Conservation (phyloP, 371 early-diverging fungal species). For the Dichotomocladium elegans region DNA sequence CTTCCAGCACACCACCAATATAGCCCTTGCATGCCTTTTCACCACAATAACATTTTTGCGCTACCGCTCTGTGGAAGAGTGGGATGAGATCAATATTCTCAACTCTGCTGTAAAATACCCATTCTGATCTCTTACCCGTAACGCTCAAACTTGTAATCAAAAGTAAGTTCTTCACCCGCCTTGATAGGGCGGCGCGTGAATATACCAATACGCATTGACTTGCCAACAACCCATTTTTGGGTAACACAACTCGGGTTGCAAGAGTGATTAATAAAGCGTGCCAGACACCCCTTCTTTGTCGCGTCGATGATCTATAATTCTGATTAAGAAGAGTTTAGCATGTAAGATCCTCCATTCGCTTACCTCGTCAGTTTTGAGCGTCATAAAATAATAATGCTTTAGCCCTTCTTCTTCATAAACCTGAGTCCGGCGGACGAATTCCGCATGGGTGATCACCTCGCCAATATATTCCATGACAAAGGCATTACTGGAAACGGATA, state of each 20-base stretch:
- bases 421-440: slow-evolving; percentile 78
- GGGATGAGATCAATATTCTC: too few relatives aligned
- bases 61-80: slow-evolving; percentile 28
- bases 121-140: slow-evolving; percentile 58
- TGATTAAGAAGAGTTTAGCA: too few relatives aligned
- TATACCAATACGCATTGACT: slow-evolving; percentile 76
- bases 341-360: neutral
- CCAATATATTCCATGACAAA: slow-evolving; percentile 98
- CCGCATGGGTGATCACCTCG: slow-evolving; percentile 79
- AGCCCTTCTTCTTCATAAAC: slow-evolving; percentile 76
- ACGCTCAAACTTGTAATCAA: slow-evolving; percentile 91
- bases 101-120: too few relatives aligned
- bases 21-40: slow-evolving; percentile 85
- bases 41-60: slow-evolving; percentile 94
- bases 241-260: slow-evolving; percentile 89
- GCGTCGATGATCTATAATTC: slow-evolving; percentile 90
- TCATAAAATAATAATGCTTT: slow-evolving; percentile 97
- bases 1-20: slow-evolving; percentile 73
- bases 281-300: slow-evolving; percentile 82
- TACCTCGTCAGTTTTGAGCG: slow-evolving; percentile 85
- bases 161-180: slow-evolving; percentile 84
- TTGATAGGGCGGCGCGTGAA: slow-evolving; percentile 69
- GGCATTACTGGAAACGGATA: slow-evolving; percentile 27
- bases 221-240: slow-evolving; percentile 86
- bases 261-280: slow-evolving; percentile 92